These are phyloP conservation scores for Fusarium pseudonygamai DNA, from an alignment of 2,329 filamentous ascomycete genomes.

Conservation along the genomic window DNA sequence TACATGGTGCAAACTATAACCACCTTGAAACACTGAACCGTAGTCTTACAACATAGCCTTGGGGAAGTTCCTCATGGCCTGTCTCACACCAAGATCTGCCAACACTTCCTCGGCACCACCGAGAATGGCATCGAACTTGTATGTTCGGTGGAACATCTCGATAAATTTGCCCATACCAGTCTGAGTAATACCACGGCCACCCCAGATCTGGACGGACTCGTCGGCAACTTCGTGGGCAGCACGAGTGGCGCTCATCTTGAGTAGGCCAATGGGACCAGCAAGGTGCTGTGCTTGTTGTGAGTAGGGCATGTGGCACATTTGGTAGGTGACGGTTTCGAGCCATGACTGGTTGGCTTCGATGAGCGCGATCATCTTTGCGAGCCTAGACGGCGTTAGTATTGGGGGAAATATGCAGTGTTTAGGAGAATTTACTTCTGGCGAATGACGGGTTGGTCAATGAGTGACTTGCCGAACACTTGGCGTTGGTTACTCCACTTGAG, in stretches of 20 bases:
- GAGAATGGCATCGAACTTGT: conserved; percentile 83
- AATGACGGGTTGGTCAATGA: conserved; percentile 86
- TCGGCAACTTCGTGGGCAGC: conserved; percentile 86
- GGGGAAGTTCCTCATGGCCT: conserved; percentile 85
- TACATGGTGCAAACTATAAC: conserved; percentile 3
- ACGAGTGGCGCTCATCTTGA: conserved; percentile 82
- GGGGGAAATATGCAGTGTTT: neutral
- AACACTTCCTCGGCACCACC: conserved; percentile 87
- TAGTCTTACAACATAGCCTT: conserved; percentile 76
- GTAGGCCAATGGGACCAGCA: conserved; percentile 81
- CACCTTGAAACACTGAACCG: neutral
- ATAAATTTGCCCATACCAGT: conserved; percentile 84
- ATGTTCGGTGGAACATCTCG: conserved; percentile 85
- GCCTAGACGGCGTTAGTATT: conserved; percentile 51
- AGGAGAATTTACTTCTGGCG: conserved; percentile 70
- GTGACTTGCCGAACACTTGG: conserved; percentile 82
- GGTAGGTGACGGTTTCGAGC: conserved; percentile 85
- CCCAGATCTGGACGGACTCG: conserved; percentile 86
- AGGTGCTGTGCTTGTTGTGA: conserved; percentile 77
- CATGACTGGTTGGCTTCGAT: conserved; percentile 86
- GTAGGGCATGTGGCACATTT: conserved; percentile 89
- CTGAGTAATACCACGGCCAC: conserved; percentile 82
- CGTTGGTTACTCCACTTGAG: conserved; percentile 91
- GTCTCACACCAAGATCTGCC: conserved; percentile 81
- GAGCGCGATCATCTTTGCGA: conserved; percentile 87